Percentiles rank a stretch among this genome's conserved stretches.
These are phyloP conservation scores for Thymus quinquecostatus DNA, from an alignment of 257 asterid species.

Conservation along the genomic window DNA sequence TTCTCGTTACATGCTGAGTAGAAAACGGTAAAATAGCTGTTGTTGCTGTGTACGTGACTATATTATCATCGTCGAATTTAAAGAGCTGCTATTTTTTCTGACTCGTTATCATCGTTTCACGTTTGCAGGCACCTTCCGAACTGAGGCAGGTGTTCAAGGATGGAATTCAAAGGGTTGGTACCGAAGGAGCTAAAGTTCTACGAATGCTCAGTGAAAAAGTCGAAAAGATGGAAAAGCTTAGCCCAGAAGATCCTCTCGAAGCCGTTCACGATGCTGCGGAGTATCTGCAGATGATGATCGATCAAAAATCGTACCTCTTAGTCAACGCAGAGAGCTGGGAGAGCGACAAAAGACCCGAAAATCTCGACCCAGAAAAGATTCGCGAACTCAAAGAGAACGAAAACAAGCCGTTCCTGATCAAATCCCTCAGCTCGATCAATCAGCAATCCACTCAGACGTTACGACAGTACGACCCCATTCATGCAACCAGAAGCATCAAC, in stretches of 20 bases:
- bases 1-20: too few species aligned
- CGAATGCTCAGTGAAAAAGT: slow-evolving; percentile 76
- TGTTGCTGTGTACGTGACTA: neutral
- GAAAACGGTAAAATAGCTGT: too few species aligned
- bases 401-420: slow-evolving; percentile 55
- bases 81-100: neutral
- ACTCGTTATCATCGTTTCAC: too few species aligned
- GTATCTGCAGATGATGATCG: slow-evolving; percentile 74
- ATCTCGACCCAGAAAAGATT: slow-evolving; percentile 59
- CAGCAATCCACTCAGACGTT: slow-evolving; percentile 55
- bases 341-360: slow-evolving; percentile 52
- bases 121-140: slow-evolving; percentile 73
- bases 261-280: slow-evolving; percentile 87
- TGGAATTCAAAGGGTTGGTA: slow-evolving; percentile 75
- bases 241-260: slow-evolving; percentile 60
- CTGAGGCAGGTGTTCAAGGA: slow-evolving; percentile 72
- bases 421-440: slow-evolving; percentile 64
- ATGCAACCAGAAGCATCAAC: slow-evolving; percentile 44
- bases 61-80: neutral
- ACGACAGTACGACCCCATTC: slow-evolving; percentile 45
- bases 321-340: slow-evolving; percentile 91
- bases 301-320: slow-evolving; percentile 83
- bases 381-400: slow-evolving; percentile 77
- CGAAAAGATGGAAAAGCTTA: slow-evolving; percentile 85
- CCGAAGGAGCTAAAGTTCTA: slow-evolving; percentile 80